phyloP scores from a whole-genome alignment of 805 yeast genomes.

The Saccharomycopsis olivae region DNA sequence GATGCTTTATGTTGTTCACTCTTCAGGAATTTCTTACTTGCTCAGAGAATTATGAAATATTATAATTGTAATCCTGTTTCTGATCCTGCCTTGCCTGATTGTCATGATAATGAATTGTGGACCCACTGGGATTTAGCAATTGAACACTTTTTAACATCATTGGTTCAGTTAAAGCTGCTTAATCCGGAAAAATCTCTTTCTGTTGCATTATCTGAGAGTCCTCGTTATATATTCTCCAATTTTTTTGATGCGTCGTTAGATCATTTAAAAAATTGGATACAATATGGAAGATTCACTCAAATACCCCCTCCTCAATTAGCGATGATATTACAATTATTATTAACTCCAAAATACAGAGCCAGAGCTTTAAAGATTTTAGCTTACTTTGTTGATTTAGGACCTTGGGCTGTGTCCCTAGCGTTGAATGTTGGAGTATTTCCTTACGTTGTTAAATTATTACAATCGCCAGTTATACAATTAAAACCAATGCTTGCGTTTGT shows the following conservation, averaged over 20 bases:
- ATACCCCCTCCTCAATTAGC: conserved; percentile 94
- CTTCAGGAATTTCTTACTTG: conserved; percentile 84
- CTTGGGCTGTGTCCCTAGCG: conserved; percentile 94
- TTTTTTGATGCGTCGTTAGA: conserved; percentile 90
- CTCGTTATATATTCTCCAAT: conserved; percentile 72
- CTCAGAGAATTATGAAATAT: conserved; percentile 88
- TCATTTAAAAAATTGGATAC: conserved; percentile 93
- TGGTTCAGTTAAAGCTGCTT: conserved; percentile 34
- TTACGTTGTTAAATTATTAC: conserved; percentile 78
- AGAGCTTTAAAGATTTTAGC: conserved; percentile 79
- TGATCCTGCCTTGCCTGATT: conserved; percentile 87
- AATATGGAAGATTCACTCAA: conserved; percentile 74
- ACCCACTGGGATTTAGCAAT: conserved; percentile 96
- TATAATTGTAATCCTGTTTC: conserved; percentile 91
- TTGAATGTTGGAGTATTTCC: conserved; percentile 94
- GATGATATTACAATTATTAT: conserved; percentile 79
- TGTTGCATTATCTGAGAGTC: conserved; percentile 20
- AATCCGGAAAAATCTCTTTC: conserved; percentile 7
- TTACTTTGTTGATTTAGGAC: conserved; percentile 84
- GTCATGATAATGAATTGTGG: conserved; percentile 87
- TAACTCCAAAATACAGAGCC: conserved; percentile 89
- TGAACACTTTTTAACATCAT: conserved; percentile 79
- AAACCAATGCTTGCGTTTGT: conserved; percentile 91
- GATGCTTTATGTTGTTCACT: conserved; percentile 95
- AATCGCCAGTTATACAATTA: conserved; percentile 90